Evolutionary conservation across 495 filamentous ascomycete species (phyloP).

Genomic region (Parathielavia appendiculata): DNA sequence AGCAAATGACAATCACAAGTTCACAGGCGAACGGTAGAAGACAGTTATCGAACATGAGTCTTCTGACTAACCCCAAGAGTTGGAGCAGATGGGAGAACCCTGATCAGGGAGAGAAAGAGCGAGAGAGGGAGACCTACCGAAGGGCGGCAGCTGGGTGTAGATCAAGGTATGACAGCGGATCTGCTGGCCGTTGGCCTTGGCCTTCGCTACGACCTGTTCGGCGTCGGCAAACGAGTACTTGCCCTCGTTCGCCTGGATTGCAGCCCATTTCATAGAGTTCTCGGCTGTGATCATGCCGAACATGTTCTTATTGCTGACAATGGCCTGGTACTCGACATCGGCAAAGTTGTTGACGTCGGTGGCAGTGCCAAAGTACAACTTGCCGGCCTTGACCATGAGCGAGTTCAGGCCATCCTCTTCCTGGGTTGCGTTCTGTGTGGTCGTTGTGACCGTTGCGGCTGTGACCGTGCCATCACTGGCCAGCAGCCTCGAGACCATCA

Average conservation of each 20-base stretch:
- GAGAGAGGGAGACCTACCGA: slow-evolving; percentile 30
- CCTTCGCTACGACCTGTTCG: slow-evolving; percentile 44
- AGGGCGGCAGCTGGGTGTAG: slow-evolving; percentile 54
- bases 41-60: too few species aligned
- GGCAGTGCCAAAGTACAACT: slow-evolving; percentile 32
- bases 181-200: slow-evolving; percentile 47
- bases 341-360: slow-evolving; percentile 30
- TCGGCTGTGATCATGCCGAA: slow-evolving; percentile 55
- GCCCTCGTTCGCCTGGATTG: slow-evolving; percentile 32
- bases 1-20: too few species aligned
- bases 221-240: slow-evolving; percentile 47
- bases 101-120: not conserved
- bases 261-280: slow-evolving; percentile 53
- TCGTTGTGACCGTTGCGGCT: too few species aligned
- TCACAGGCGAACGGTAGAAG: too few species aligned
- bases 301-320: slow-evolving; percentile 44
- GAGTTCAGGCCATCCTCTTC: slow-evolving; percentile 22
- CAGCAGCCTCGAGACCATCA: too few species aligned
- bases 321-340: slow-evolving; percentile 47
- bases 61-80: too few species aligned
- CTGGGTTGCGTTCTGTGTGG: too few species aligned
- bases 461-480: too few species aligned
- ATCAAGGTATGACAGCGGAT: slow-evolving; percentile 56
- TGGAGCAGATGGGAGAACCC: slow-evolving; percentile 44
- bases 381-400: slow-evolving; percentile 26